These are phyloP conservation scores for Penicillium sp. DNA, from an alignment of 2,329 filamentous ascomycete genomes.

Conservation along the genomic window DNA sequence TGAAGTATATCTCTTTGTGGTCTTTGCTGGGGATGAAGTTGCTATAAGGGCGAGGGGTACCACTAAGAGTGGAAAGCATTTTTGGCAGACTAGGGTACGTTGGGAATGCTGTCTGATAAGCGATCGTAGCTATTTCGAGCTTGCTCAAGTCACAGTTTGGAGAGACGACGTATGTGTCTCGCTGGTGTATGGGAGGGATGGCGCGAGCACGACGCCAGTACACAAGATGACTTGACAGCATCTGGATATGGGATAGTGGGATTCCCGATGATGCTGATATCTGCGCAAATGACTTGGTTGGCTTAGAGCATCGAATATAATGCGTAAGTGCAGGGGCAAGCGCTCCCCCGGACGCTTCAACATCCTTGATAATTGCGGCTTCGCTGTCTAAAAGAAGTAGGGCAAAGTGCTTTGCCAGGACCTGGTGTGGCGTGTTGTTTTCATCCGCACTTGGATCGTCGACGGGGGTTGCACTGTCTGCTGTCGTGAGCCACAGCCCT, in stretches of 20 bases:
- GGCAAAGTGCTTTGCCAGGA: constrained; percentile 79
- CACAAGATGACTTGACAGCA: constrained; percentile 87
- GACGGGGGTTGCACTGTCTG: constrained; percentile 71
- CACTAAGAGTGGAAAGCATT: constrained; percentile 80
- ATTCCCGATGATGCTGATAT: constrained; percentile 62
- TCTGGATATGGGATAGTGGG: constrained; percentile 74
- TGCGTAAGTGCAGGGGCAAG: constrained; percentile 75
- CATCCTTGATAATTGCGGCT: constrained; percentile 68
- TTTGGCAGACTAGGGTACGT: constrained; percentile 78
- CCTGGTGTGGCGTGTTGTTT: constrained; percentile 51
- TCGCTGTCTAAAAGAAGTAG: constrained; percentile 82
- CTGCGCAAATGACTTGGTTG: constrained; percentile 68
- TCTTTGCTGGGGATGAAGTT: constrained; percentile 81
- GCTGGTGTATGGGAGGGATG: constrained; percentile 82
- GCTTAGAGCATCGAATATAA: constrained; percentile 58
- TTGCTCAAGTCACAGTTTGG: constrained; percentile 79
- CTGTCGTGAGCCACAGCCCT: constrained; percentile 83
- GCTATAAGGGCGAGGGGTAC: constrained; percentile 77
- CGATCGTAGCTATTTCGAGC: constrained; percentile 64
- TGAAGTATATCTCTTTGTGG: constrained; percentile 81
- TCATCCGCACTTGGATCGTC: constrained; percentile 61
- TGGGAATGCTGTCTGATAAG: constrained; percentile 77
- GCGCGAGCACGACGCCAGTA: constrained; percentile 93
- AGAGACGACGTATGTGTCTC: constrained; percentile 87
- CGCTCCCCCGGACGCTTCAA: constrained; percentile 68